phyloP scores from a whole-genome alignment of 2,329 filamentous ascomycete species.

The Cladobotryum mycophilum region DNA sequence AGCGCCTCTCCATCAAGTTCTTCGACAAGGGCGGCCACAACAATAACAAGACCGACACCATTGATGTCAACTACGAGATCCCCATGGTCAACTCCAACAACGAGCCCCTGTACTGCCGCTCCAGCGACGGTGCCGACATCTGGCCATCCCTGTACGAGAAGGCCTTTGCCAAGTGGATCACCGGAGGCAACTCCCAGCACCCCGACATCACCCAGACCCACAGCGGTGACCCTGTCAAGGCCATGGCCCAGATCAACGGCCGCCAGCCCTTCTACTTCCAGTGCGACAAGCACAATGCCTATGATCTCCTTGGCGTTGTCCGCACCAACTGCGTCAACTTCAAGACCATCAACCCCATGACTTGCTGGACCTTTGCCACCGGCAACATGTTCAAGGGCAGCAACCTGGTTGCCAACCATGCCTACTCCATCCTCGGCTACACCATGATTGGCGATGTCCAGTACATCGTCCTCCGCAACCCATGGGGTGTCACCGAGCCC shows the following conservation, averaged over 20 bases:
- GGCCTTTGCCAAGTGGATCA: constrained; percentile 41
- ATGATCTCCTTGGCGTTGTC: constrained; percentile 32
- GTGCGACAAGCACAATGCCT: constrained; percentile 25
- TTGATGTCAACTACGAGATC: constrained; percentile 38
- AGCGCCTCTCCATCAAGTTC: constrained; percentile 30
- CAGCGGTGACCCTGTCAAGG: constrained; percentile 38
- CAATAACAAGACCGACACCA: constrained; percentile 30
- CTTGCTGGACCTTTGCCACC: constrained; percentile 35
- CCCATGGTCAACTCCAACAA: constrained; percentile 39
- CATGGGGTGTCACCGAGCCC: constrained; percentile 38
- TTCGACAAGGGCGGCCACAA: constrained; percentile 40
- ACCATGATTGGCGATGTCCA: constrained; percentile 29
- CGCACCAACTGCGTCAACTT: constrained; percentile 35
- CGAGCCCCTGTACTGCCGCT: constrained; percentile 36
- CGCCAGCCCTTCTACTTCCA: constrained; percentile 31
- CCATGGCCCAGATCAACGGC: constrained; percentile 39
- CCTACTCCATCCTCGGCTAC: constrained; percentile 37
- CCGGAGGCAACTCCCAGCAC: constrained; percentile 22
- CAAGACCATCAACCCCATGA: constrained; percentile 38
- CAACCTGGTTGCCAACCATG: constrained; percentile 40
- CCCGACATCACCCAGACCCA: constrained; percentile 36
- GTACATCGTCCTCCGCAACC: constrained; percentile 39
- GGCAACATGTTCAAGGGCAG: constrained; percentile 31
- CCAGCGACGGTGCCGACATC: constrained; percentile 34
- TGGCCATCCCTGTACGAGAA: constrained; percentile 43